Evolutionary conservation across 306 rosid genomes (phyloP).

Genomic region (Urtica urens): DNA sequence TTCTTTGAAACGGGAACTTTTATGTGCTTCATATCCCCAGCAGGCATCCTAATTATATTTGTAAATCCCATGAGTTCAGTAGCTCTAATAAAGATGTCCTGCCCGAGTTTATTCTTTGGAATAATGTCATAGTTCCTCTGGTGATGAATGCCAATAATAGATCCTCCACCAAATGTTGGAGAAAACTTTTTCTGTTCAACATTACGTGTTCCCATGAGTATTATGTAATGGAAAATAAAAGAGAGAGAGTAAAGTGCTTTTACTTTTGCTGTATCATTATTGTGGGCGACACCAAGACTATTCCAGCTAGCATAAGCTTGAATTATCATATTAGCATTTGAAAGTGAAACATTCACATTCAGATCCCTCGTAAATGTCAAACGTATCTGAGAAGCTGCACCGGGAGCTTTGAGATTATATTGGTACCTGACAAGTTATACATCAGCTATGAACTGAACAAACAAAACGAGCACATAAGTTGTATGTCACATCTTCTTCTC

Average conservation of each 20-base stretch:
- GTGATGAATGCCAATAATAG: constrained; percentile 39
- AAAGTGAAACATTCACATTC: constrained; percentile 82
- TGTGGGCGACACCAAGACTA: constrained; percentile 54
- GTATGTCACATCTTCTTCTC: not conserved
- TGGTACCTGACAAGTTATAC: constrained; percentile 48
- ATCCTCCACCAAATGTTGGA: constrained; percentile 45
- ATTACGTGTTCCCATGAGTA: not conserved
- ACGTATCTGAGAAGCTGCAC: constrained; percentile 88
- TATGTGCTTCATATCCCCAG: constrained; percentile 83
- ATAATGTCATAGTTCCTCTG: constrained; percentile 60
- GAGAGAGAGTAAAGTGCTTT: constrained; percentile 17
- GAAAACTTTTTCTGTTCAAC: constrained; percentile 49
- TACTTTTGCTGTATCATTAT: constrained; percentile 42
- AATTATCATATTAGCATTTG: constrained; percentile 86
- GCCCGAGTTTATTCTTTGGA: constrained; percentile 94
- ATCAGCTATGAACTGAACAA: constrained; percentile 2
- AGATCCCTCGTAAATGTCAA: constrained; percentile 75
- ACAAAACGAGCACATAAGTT: not conserved
- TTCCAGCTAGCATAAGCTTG: constrained; percentile 99
- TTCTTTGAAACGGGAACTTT: constrained; percentile 88
- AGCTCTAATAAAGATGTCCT: constrained; percentile 84
- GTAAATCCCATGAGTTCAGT: constrained; percentile 71
- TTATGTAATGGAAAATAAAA: not conserved
- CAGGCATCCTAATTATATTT: constrained; percentile 61
- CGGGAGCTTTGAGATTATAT: constrained; percentile 60